Evolutionary conservation across 345 rosid genomes (phyloP).

Genomic region (Syzygium aqueum): DNA sequence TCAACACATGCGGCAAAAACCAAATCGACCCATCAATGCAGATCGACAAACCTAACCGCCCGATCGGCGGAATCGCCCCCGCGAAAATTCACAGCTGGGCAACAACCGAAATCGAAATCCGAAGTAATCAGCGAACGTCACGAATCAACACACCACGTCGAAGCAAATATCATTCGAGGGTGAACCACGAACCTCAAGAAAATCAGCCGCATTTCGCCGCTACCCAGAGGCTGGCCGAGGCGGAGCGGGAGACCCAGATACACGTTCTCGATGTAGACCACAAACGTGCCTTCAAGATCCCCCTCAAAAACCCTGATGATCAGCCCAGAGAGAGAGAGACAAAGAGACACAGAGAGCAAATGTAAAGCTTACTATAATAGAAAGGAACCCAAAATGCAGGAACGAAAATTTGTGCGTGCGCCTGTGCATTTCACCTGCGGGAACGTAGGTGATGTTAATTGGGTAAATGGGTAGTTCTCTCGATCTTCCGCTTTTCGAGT

Average conservation of each 20-base stretch:
- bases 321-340: neutral
- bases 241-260: neutral
- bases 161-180: neutral
- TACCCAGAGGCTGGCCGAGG: neutral
- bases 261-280: neutral
- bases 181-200: neutral
- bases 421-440: neutral
- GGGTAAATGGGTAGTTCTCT: neutral
- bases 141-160: neutral
- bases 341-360: neutral
- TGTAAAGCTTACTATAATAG: neutral
- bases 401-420: neutral
- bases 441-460: neutral
- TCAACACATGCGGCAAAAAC: neutral
- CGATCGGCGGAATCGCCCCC: neutral
- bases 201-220: neutral
- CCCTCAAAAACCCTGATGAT: neutral
- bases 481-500: neutral
- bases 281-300: neutral
- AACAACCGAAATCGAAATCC: neutral
- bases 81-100: neutral
- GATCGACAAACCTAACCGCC: neutral
- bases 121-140: neutral
- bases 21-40: neutral
- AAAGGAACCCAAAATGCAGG: neutral